Conservation (phyloP, 1,284 basidiomycete genomes). For the Ganoderma meredithae region DNA sequence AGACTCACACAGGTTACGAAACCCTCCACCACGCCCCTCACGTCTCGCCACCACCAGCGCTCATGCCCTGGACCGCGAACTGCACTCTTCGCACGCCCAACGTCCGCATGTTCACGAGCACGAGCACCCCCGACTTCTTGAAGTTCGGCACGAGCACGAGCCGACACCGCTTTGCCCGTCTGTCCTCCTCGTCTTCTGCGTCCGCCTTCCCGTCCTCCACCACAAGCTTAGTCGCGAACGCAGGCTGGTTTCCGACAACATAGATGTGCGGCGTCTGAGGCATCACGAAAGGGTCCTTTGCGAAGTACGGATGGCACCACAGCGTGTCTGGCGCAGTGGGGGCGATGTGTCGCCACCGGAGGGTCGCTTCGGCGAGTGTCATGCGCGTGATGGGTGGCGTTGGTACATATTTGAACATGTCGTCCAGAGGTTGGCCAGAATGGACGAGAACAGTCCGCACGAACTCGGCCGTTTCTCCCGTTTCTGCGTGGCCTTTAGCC, state of each 20-base stretch:
- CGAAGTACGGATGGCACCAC: constrained; percentile 96
- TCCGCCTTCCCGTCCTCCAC: constrained; percentile 44
- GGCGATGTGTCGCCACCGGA: constrained; percentile 95
- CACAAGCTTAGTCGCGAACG: constrained; percentile 79
- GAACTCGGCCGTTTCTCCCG: constrained; percentile 33
- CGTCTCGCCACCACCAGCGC: constrained; percentile 31
- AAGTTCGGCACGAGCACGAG: constrained; percentile 90
- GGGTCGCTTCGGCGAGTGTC: constrained; percentile 78
- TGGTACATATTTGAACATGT: constrained; percentile 93
- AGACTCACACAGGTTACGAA: constrained; percentile 9
- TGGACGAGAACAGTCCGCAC: constrained; percentile 77
- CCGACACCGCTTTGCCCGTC: constrained; percentile 61
- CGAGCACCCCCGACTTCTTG: constrained; percentile 66
- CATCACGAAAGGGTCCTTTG: constrained; percentile 91
- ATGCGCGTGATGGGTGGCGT: constrained; percentile 73
- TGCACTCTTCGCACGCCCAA: constrained; percentile 53
- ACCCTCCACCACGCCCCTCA: constrained; percentile 9
- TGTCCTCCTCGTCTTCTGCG: constrained; percentile 23
- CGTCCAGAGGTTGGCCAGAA: constrained; percentile 93
- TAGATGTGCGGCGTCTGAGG: constrained; percentile 88
- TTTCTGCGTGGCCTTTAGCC: constrained; percentile 29
- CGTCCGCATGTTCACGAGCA: constrained; percentile 66
- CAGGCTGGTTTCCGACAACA: constrained; percentile 91
- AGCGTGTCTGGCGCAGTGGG: constrained; percentile 98
- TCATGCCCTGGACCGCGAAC: constrained; percentile 45